Evolutionary conservation across 2,329 filamentous ascomycete genomes (phyloP).

Genomic region (Cyphellophora europaea): DNA sequence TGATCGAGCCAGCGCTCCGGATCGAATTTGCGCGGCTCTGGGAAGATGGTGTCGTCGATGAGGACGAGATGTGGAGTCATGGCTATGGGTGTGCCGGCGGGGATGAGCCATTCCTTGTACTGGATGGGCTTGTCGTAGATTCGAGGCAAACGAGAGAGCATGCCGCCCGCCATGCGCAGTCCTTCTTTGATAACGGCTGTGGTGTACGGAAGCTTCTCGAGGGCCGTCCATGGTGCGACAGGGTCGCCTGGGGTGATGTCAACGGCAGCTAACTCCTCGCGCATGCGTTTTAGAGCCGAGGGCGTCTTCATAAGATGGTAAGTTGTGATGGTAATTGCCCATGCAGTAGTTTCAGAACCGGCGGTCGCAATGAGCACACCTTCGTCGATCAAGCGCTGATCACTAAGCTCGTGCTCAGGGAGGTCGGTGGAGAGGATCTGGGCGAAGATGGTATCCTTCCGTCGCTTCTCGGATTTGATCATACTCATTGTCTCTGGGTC

Average conservation of each 20-base stretch:
- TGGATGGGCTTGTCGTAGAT: slow-evolving; percentile 17
- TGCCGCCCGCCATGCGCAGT: slow-evolving; percentile 19
- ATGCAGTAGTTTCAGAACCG: slow-evolving; percentile 14
- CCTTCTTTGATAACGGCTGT: slow-evolving; percentile 23
- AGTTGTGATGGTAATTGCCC: slow-evolving; percentile 13
- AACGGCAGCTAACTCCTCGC: slow-evolving; percentile 8
- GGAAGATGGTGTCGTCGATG: slow-evolving; percentile 25
- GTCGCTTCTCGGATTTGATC: slow-evolving; percentile 10
- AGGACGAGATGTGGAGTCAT: slow-evolving; percentile 22
- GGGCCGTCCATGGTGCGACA: slow-evolving; percentile 12
- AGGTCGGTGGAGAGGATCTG: slow-evolving; percentile 13
- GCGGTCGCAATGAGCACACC: slow-evolving; percentile 21
- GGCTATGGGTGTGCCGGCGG: slow-evolving; percentile 21
- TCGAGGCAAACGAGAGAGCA: slow-evolving; percentile 13
- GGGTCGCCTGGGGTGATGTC: slow-evolving; percentile 6
- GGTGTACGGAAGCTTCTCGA: slow-evolving; percentile 23
- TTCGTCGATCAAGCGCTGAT: slow-evolving; percentile 23
- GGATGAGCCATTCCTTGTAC: slow-evolving; percentile 24
- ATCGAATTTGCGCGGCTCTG: slow-evolving; percentile 19
- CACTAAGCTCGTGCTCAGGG: slow-evolving; percentile 17
- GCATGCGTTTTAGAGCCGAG: slow-evolving; percentile 5
- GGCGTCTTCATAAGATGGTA: slow-evolving; percentile 14
- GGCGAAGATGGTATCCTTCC: slow-evolving; percentile 16
- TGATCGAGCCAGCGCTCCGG: slow-evolving; percentile 24
- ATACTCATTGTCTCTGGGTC: slow-evolving; percentile 10